phyloP scores from a whole-genome alignment of 352 stramenopile genomes.

The Pythium diclinum region DNA sequence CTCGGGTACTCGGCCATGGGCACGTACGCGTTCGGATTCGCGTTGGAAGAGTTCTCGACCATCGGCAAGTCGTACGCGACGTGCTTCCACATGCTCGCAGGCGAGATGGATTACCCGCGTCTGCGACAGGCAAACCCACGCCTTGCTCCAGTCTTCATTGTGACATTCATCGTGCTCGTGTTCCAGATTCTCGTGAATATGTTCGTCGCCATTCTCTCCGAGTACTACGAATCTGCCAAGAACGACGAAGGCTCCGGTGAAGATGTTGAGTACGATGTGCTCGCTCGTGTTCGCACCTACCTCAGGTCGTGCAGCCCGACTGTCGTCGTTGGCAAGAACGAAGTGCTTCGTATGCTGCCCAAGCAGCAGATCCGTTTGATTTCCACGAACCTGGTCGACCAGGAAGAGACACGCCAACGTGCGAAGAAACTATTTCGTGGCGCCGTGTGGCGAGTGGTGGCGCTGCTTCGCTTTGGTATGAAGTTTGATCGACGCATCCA shows the following conservation, averaged over 20 bases:
- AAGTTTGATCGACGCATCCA: conserved; percentile 86
- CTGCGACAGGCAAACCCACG: conserved; percentile 78
- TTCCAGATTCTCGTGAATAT: conserved; percentile 89
- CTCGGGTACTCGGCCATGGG: conserved; percentile 84
- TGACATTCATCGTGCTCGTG: conserved; percentile 82
- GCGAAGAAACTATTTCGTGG: conserved; percentile 80
- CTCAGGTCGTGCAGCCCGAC: conserved; percentile 70
- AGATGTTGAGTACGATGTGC: conserved; percentile 86
- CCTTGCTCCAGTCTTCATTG: conserved; percentile 77
- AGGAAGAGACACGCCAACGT: conserved; percentile 79
- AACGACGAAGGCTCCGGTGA: conserved; percentile 65
- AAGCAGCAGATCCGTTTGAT: conserved; percentile 80
- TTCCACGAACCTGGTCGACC: conserved; percentile 85
- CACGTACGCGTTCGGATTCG: conserved; percentile 80
- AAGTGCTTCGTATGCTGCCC: conserved; percentile 69
- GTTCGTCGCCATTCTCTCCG: conserved; percentile 87
- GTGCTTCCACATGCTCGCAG: conserved; percentile 86
- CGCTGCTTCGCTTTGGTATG: conserved; percentile 79
- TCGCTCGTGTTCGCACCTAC: conserved; percentile 76
- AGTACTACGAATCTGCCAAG: conserved; percentile 86
- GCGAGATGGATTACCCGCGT: conserved; percentile 77
- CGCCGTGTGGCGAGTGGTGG: conserved; percentile 86
- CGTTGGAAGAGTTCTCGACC: conserved; percentile 79
- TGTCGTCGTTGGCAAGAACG: conserved; percentile 73
- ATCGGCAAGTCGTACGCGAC: conserved; percentile 80